phyloP scores from a whole-genome alignment of 805 yeast genomes.

The Wickerhamiella vanderwaltii region DNA sequence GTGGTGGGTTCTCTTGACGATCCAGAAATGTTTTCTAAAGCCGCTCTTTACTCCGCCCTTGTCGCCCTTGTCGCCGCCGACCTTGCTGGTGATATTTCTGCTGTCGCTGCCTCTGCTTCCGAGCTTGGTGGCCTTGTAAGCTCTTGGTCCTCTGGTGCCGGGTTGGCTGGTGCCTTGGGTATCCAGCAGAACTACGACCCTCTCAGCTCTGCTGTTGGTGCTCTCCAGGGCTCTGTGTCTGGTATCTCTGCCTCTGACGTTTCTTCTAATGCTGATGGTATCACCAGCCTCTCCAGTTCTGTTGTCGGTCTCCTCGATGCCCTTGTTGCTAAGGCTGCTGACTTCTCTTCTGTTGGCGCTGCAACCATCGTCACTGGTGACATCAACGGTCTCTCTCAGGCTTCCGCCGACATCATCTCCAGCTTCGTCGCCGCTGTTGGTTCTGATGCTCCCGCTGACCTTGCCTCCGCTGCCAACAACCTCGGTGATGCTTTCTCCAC shows the following conservation, averaged over 20 bases:
- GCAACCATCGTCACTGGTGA: conserved; percentile 20
- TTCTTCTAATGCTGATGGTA: conserved; percentile 4
- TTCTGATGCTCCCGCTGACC: conserved; percentile 13
- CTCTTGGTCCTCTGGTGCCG: conserved; percentile 17
- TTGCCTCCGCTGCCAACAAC: conserved; percentile 14
- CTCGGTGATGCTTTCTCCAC: conserved; percentile 4
- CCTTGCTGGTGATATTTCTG: conserved; percentile 4
- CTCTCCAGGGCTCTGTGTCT: conserved; percentile 12
- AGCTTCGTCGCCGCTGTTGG: conserved; percentile 11
- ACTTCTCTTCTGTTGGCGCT: conserved; percentile 19
- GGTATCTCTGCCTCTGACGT: conserved; percentile 13
- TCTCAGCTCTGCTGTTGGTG: conserved; percentile 17
- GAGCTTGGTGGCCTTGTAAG: conserved; percentile 13
- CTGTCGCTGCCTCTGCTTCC: conserved; percentile 41
- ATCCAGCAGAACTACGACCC: conserved; percentile 22
- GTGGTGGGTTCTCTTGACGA: too few relatives aligned
- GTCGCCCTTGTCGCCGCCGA: conserved; percentile 9
- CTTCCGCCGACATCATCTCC: conserved; percentile 17
- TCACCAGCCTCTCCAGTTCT: conserved; percentile 11
- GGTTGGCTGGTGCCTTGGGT: conserved; percentile 24
- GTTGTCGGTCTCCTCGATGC: conserved; percentile 16
- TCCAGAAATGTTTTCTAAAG: neutral
- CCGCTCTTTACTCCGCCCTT: conserved; percentile 12
- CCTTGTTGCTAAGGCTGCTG: conserved; percentile 19
- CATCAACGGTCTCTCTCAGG: conserved; percentile 16